A percentile compares a stretch with the other conserved stretches of the same genome.
These are phyloP conservation scores for Artemisia tridentata DNA, from an alignment of 129 eudicot genomes.

Conservation along the genomic window DNA sequence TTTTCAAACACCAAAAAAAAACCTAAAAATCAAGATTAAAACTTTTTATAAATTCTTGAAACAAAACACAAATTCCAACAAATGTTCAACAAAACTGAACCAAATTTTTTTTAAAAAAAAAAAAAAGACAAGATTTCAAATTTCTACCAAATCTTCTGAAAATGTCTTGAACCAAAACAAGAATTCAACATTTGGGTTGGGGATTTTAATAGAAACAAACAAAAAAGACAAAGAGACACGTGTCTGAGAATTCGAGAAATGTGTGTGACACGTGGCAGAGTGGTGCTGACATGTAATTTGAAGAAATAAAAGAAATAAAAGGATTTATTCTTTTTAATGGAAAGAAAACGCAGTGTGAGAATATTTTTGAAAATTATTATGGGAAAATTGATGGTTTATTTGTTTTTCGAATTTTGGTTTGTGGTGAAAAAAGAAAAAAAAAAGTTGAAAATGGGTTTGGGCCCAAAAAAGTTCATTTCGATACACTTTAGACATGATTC, in stretches of 20 bases:
- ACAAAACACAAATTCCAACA: not conserved
- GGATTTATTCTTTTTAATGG: too few relatives aligned
- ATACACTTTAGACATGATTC: too few relatives aligned
- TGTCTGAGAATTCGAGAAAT: slow-evolving; percentile 34
- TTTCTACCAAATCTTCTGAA: not conserved
- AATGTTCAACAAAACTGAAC: not conserved
- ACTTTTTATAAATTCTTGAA: not conserved
- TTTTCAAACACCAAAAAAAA: not conserved
- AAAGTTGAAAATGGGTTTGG: too few relatives aligned
- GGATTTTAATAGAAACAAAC: not conserved
- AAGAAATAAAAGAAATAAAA: too few relatives aligned
- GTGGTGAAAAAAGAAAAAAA: too few relatives aligned
- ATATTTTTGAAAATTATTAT: too few relatives aligned
- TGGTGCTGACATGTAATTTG: too few relatives aligned
- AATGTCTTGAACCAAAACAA: not conserved
- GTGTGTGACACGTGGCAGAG: slow-evolving; percentile 44
- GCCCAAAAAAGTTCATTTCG: too few relatives aligned
- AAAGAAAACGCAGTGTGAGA: too few relatives aligned
- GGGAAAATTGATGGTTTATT: too few relatives aligned
- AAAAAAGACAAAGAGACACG: slow-evolving; percentile 35
- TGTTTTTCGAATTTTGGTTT: too few relatives aligned
- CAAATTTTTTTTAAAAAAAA: not conserved
- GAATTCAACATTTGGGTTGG: slow-evolving; percentile 8
- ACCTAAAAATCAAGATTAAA: too few relatives aligned
- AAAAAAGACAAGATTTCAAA: not conserved